Conservation (phyloP, 352 stramenopile genomes). For the Pythium phragmitis region DNA sequence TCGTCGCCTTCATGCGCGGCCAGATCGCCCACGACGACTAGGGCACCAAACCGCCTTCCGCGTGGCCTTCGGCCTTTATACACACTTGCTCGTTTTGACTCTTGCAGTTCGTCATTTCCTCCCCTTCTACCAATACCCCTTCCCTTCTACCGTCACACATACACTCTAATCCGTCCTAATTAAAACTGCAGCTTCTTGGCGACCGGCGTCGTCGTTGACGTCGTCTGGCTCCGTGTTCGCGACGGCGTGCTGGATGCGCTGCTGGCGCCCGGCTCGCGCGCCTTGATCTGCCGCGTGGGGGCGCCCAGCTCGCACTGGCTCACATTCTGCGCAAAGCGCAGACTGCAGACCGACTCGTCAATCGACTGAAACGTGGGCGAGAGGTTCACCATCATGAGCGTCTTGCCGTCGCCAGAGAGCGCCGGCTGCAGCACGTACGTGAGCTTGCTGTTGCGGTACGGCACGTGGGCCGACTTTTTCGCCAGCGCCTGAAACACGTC, state of each 20-base stretch:
- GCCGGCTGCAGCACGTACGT: slow-evolving; percentile 99
- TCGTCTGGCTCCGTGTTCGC: slow-evolving; percentile 14
- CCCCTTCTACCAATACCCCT: not conserved
- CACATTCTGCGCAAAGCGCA: slow-evolving; percentile 97
- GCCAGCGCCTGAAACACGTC: slow-evolving; percentile 98
- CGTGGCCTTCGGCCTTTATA: not conserved
- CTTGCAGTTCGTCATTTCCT: slow-evolving; percentile 1
- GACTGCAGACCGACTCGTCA: slow-evolving; percentile 97
- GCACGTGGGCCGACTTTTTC: slow-evolving; percentile 95
- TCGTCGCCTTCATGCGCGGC: slow-evolving; percentile 56
- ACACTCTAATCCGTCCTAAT: slow-evolving; percentile 17
- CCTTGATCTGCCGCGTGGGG: slow-evolving; percentile 89
- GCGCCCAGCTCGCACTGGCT: slow-evolving; percentile 97
- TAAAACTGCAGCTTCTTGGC: slow-evolving; percentile 41
- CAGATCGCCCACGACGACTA: slow-evolving; percentile 34
- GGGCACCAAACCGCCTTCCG: not conserved
- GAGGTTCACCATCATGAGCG: slow-evolving; percentile 99
- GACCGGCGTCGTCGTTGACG: slow-evolving; percentile 27
- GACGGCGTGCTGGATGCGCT: not conserved
- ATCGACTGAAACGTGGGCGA: slow-evolving; percentile 94
- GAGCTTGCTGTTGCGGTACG: slow-evolving; percentile 99
- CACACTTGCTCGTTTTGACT: not conserved
- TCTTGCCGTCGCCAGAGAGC: slow-evolving; percentile 98
- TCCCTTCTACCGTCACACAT: not conserved
- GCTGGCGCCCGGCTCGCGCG: slow-evolving; percentile 31